Evolutionary conservation across 2,329 filamentous ascomycete genomes (phyloP).

Genomic region (Penicillium paneum): DNA sequence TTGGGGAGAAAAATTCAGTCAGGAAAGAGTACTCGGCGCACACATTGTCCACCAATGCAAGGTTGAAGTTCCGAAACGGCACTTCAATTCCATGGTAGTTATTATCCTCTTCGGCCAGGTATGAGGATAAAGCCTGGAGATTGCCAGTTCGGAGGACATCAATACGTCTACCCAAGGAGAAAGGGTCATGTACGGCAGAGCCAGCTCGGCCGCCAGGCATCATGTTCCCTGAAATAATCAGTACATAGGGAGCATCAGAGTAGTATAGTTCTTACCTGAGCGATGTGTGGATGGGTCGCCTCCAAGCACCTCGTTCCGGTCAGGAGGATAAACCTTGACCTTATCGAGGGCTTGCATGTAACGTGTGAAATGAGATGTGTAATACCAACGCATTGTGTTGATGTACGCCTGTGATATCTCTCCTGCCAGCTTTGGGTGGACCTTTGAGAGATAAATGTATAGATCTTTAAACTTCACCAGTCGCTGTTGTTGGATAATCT

Average conservation of each 20-base stretch:
- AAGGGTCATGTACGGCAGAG: constrained; percentile 67
- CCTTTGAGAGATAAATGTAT: constrained; percentile 77
- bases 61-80: constrained; percentile 90
- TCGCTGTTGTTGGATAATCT: constrained; percentile 91
- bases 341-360: constrained; percentile 82
- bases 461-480: constrained; percentile 86
- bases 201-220: constrained; percentile 40
- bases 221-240: constrained; percentile 31
- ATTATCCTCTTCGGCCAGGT: constrained; percentile 87
- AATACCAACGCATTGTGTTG: constrained; percentile 99
- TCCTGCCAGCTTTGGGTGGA: constrained; percentile 77
- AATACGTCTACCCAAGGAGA: constrained; percentile 80
- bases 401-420: constrained; percentile 92
- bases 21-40: constrained; percentile 94
- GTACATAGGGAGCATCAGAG: neutral
- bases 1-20: constrained; percentile 79
- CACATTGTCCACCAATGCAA: constrained; percentile 89
- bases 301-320: constrained; percentile 79
- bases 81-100: constrained; percentile 81
- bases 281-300: constrained; percentile 70
- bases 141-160: constrained; percentile 74
- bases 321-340: constrained; percentile 76
- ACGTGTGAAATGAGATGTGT: constrained; percentile 81
- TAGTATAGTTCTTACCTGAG: constrained; percentile 38
- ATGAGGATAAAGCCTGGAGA: constrained; percentile 75